phyloP scores from a whole-genome alignment of 257 asterid species.

The Solanum etuberosum region DNA sequence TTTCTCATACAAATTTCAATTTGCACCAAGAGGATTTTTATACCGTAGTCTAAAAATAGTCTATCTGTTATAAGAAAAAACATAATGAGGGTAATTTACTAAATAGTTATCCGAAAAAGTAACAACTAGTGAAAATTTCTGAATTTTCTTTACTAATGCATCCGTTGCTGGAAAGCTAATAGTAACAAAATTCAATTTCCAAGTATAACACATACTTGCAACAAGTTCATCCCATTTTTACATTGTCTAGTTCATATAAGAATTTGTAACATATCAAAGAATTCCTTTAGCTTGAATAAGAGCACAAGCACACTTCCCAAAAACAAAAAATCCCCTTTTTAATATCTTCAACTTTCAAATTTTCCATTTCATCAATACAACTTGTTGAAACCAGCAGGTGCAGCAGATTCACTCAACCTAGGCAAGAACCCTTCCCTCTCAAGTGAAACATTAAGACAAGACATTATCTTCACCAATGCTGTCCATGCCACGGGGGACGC shows the following conservation, averaged over 20 bases:
- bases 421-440: slow-evolving; percentile 83
- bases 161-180: not conserved
- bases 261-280: not conserved
- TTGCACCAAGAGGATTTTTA: not conserved
- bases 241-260: not conserved
- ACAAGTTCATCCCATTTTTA: not conserved
- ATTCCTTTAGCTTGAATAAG: not conserved
- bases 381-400: slow-evolving; percentile 57
- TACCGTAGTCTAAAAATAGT: not conserved
- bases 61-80: too few relatives aligned
- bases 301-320: not conserved
- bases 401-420: slow-evolving; percentile 40
- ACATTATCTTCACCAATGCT: slow-evolving; percentile 38
- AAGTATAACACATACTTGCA: not conserved
- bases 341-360: not conserved
- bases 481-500: slow-evolving; percentile 51
- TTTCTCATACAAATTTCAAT: not conserved
- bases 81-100: not conserved
- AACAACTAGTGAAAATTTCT: not conserved
- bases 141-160: not conserved
- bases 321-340: not conserved
- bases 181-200: not conserved
- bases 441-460: slow-evolving; percentile 45
- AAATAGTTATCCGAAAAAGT: not conserved
- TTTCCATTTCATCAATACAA: slow-evolving; percentile 38